Base-by-base conservation (phyloP, 2,329 filamentous ascomycete species). In the Penicillium brasilianum region DNA sequence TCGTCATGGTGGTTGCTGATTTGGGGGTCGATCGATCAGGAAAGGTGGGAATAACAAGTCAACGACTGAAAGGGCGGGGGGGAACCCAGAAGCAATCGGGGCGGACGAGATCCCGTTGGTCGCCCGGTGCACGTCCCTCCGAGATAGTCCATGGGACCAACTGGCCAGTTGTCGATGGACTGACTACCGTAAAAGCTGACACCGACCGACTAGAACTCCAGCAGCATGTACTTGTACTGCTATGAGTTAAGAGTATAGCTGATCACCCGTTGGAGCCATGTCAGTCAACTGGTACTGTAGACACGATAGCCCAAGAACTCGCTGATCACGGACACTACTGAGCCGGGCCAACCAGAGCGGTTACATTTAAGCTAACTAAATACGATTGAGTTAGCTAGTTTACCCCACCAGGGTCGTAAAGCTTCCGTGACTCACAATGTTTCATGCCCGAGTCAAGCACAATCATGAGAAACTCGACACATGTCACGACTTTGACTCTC, bases 1-100 rank as follows among this genome's bases (percentile, higher is more conserved):
- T 82, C 1, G 80, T 82, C 81, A 82, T 81, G 50, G 46, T 48
- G 16, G n/a, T 20, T 34, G 39, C 9, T 34, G 30, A 41, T 41
- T 32, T 22, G 43, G 11, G 36, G 11, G 37, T 41, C 37, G 34
- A 30, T 54, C 11, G 51, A 30, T 30, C n/a, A 14, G 36, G 39
- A 54, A 41, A 43, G 39, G 25, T 41, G 36, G 25, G 0, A 18
- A 3, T 32, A 18, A 39, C 20, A 7, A 41, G 8, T 34, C 4
- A 37, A 37, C 36, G 13, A 20, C 6, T n/a, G 39, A 16, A 14
- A 18, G 46, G 11, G 28, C 8, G 46, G 13, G 30, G 48, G 44
- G 25, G 30, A 48, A 46, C 9, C 34, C 11, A 36, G 3, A 36
- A 18, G 5, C 6, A 2, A 20, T 13, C 3, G 13, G 4, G 48